Conservation (phyloP, 2,329 filamentous ascomycete species). For the Neonectria neomacrospora region DNA sequence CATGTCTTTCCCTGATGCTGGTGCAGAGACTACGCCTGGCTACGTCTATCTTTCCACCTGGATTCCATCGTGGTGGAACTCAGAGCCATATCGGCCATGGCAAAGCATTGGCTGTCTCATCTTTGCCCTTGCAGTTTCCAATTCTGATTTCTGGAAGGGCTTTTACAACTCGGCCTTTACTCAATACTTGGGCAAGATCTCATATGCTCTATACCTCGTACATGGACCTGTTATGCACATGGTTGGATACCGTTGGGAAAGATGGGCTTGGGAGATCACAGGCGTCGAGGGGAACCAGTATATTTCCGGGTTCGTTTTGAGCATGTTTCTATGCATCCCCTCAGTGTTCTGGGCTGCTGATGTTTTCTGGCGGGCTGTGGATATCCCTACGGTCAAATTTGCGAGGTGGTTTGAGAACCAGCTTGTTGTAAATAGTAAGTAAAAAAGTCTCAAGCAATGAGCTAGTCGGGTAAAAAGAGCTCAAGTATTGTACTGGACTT, state of each 20-base stretch:
- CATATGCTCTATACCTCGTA: slow-evolving; percentile 70
- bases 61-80: slow-evolving; percentile 61
- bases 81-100: slow-evolving; percentile 65
- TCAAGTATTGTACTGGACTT: too few species aligned
- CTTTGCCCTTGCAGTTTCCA: slow-evolving; percentile 62
- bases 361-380: slow-evolving; percentile 66
- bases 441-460: too few species aligned
- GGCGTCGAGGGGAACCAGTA: slow-evolving; percentile 60
- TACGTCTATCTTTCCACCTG: slow-evolving; percentile 60
- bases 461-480: too few species aligned
- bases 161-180: slow-evolving; percentile 61
- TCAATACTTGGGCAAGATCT: slow-evolving; percentile 70
- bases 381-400: slow-evolving; percentile 66
- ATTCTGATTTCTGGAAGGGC: slow-evolving; percentile 58
- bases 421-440: background rate
- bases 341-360: slow-evolving; percentile 65
- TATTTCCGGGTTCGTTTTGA: slow-evolving; percentile 58
- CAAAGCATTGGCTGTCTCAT: slow-evolving; percentile 64
- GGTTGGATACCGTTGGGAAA: slow-evolving; percentile 62
- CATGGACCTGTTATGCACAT: slow-evolving; percentile 67
- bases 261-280: slow-evolving; percentile 59
- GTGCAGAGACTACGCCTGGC: slow-evolving; percentile 61
- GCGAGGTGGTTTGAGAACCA: slow-evolving; percentile 66
- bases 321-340: slow-evolving; percentile 59
- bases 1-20: slow-evolving; percentile 52